Conservation (phyloP, 805 yeast genomes). For the Blastobotrys terrestris region DNA sequence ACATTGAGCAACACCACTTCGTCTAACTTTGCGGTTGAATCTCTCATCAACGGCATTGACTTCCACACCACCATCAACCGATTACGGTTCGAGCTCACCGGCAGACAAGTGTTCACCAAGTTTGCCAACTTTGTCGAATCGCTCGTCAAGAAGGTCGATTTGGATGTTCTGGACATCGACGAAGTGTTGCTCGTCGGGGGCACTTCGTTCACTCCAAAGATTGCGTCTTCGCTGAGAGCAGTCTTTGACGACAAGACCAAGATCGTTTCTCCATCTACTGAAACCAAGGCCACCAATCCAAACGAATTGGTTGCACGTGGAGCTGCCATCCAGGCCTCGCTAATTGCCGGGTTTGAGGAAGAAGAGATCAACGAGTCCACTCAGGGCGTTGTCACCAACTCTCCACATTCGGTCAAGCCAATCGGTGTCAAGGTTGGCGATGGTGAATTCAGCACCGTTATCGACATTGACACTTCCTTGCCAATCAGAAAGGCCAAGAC, state of each 20-base stretch:
- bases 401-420: slow-evolving; percentile 78
- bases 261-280: slow-evolving; percentile 67
- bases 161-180: slow-evolving; percentile 80
- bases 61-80: slow-evolving; percentile 91
- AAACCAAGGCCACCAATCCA: slow-evolving; percentile 77
- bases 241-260: slow-evolving; percentile 67
- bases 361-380: slow-evolving; percentile 79
- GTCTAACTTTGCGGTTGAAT: slow-evolving; percentile 89
- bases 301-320: slow-evolving; percentile 88
- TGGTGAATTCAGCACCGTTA: slow-evolving; percentile 65
- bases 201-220: slow-evolving; percentile 84
- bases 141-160: slow-evolving; percentile 72
- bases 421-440: slow-evolving; percentile 76
- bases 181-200: slow-evolving; percentile 94
- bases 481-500: slow-evolving; percentile 77
- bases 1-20: slow-evolving; percentile 85
- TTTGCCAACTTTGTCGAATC: slow-evolving; percentile 71
- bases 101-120: slow-evolving; percentile 68
- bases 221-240: slow-evolving; percentile 64
- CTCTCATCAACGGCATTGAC: slow-evolving; percentile 89
- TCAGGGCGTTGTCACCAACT: slow-evolving; percentile 78
- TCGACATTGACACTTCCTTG: slow-evolving; percentile 79
- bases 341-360: slow-evolving; percentile 71
- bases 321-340: slow-evolving; percentile 92
- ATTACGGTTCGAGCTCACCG: slow-evolving; percentile 84